These are phyloP conservation scores for Alnus rubra DNA, from an alignment of 306 rosid genomes.

Conservation along the genomic window DNA sequence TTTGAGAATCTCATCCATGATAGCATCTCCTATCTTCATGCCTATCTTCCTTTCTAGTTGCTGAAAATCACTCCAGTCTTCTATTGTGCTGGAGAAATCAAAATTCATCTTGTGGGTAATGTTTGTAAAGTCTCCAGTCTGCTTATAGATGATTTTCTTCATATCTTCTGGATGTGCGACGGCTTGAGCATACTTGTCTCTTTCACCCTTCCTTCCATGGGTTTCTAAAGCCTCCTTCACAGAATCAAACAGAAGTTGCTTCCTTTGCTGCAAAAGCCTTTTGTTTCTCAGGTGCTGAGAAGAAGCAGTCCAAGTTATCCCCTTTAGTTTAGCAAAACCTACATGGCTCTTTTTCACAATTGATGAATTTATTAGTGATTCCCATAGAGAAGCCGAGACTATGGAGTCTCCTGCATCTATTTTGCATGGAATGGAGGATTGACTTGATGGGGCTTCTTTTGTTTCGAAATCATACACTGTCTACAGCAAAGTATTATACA, in stretches of 20 bases:
- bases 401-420: constrained; percentile 28
- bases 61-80: constrained; percentile 37
- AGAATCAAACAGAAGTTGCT: constrained; percentile 13
- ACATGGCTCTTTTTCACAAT: constrained; percentile 20
- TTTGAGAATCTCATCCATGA: constrained; percentile 39
- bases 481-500: constrained; percentile 16
- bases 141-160: constrained; percentile 15
- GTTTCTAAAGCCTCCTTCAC: constrained; percentile 9
- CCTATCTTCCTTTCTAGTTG: constrained; percentile 22
- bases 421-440: constrained; percentile 18
- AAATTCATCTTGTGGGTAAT: constrained; percentile 16
- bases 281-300: constrained; percentile 18
- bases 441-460: constrained; percentile 5
- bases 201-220: constrained; percentile 23
- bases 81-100: constrained; percentile 24
- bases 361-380: constrained; percentile 26
- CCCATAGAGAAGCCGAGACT: constrained; percentile 32
- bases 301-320: constrained; percentile 6
- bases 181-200: constrained; percentile 2
- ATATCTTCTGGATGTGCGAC: constrained; percentile 24
- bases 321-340: constrained; percentile 19
- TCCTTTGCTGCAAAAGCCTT: constrained; percentile 21
- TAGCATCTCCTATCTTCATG: constrained; percentile 45
- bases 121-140: constrained; percentile 17
- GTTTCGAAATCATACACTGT: constrained; percentile 20